Base-by-base conservation (phyloP, 805 yeast genomes). In the Starmera amethionina region DNA sequence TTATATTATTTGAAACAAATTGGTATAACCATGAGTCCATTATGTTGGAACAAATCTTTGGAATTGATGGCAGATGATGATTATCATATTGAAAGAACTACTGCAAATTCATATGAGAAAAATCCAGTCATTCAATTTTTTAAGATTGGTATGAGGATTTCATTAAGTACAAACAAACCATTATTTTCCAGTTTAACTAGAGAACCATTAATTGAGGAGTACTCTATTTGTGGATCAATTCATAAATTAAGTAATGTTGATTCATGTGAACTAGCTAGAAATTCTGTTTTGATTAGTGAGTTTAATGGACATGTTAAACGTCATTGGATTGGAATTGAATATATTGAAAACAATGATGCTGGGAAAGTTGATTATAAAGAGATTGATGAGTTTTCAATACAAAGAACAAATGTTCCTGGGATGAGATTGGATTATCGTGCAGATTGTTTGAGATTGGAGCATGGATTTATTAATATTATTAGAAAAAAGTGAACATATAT, bases 181-280 rank as follows among this genome's bases (percentile, higher is more conserved):
- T 40, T 55, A 18, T 54, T 56, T 19, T 36, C 59, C 2, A 44
- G 51, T 10, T 19, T 52, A 11, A 56, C 60, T 2, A 40, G 54
- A 32, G 60, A 56, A 25, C 58, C 60, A 0, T 38, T 56, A 36
- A 54, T 56, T 22, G 60, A 55, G 27, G 60, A 55, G 34, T 55
- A 52, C 34, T 50, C 55, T 4, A 42, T 53, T 5, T 55, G 55
- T 4, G 59, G 47, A 7, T 46, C 54, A 1, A 52, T 55, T 14
- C 48, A 52, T 35, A 55, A 54, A 38, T 32, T 55, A 13, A 38
- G 50, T 14, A 42, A 41, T 36, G 55, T 55, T 12, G 59, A 55
- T 39, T 30, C 54, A 1, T 55, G 58, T 41, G 60, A 56, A 34
- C 35, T 56, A 8, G 41, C 46, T 7, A 42, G 60, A 3, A 56